Conservation (phyloP, 768 basidiomycete species). For the Lanmaoa pseudosensibilis region DNA sequence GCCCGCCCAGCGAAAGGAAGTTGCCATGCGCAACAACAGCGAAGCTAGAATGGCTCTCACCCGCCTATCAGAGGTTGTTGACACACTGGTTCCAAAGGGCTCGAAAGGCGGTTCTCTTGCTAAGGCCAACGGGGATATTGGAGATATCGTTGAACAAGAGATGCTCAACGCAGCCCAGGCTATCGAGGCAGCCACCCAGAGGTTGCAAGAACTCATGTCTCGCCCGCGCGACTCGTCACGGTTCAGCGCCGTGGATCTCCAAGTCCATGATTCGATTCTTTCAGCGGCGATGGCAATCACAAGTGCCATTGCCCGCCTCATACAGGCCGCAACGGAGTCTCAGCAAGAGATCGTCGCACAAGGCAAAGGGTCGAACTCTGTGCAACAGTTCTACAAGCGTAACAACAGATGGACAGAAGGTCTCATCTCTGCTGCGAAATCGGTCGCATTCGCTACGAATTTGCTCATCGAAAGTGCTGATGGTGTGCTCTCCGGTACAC, state of each 20-base stretch:
- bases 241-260: conserved; percentile 87
- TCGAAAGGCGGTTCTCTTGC: conserved; percentile 65
- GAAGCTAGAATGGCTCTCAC: conserved; percentile 80
- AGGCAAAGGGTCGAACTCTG: conserved; percentile 89
- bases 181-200: conserved; percentile 89
- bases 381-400: conserved; percentile 98
- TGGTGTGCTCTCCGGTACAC: conserved; percentile 93
- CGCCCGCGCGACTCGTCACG: conserved; percentile 86
- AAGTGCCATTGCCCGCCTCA: conserved; percentile 89
- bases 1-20: conserved; percentile 72
- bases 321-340: conserved; percentile 95
- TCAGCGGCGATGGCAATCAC: conserved; percentile 94
- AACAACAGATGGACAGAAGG: conserved; percentile 99
- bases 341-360: conserved; percentile 97
- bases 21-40: conserved; percentile 86
- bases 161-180: conserved; percentile 92
- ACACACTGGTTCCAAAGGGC: conserved; percentile 82
- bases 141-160: conserved; percentile 94
- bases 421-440: conserved; percentile 95
- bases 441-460: conserved; percentile 95
- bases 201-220: conserved; percentile 87
- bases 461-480: conserved; percentile 97
- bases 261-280: conserved; percentile 98
- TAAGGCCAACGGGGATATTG: conserved; percentile 88
- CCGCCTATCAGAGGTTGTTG: conserved; percentile 86